phyloP scores from a whole-genome alignment of 805 yeast genomes.

The Sugiyamaella boreocaroliniensis region DNA sequence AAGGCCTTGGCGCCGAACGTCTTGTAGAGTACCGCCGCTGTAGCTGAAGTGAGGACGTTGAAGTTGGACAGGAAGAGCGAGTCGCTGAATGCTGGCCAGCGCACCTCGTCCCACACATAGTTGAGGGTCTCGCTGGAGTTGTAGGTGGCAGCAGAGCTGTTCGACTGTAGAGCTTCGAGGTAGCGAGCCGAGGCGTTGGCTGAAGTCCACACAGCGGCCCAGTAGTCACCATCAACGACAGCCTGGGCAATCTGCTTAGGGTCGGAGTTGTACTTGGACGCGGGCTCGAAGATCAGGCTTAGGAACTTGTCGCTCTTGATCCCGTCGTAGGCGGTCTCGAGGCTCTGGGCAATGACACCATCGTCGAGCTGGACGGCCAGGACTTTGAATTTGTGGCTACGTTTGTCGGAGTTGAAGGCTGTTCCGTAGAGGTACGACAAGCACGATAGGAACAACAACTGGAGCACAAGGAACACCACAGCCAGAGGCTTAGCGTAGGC shows the following conservation, averaged over 20 bases:
- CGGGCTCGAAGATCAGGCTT: slow-evolving; percentile 2
- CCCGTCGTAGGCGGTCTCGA: slow-evolving; percentile 5
- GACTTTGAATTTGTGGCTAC: slow-evolving; percentile 6
- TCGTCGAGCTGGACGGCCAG: slow-evolving; percentile 10
- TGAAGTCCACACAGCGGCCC: slow-evolving; percentile 10
- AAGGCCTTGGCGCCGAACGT: slow-evolving; percentile 2
- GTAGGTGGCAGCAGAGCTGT: slow-evolving; percentile 1
- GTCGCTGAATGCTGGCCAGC: slow-evolving; percentile 5
- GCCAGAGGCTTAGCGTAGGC: not conserved
- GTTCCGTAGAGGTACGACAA: slow-evolving; percentile 12
- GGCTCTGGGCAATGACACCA: slow-evolving; percentile 6
- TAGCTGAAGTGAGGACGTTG: not conserved
- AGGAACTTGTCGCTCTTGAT: slow-evolving; percentile 6
- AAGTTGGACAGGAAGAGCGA: not conserved
- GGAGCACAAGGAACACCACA: slow-evolving; percentile 1
- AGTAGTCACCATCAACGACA: slow-evolving; percentile 7
- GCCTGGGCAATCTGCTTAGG: not conserved
- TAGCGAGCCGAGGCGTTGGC: slow-evolving; percentile 4
- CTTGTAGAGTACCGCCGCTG: not conserved
- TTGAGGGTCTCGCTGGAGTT: slow-evolving; percentile 4
- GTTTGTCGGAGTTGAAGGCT: not conserved
- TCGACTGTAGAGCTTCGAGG: not conserved
- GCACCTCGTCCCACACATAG: slow-evolving; percentile 12
- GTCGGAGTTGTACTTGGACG: not conserved
- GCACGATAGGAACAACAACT: slow-evolving; percentile 8